Evolutionary conservation across 306 rosid species (phyloP), one percentile per base, ranked within the genome.

Genomic region (Casuarina glauca): DNA sequence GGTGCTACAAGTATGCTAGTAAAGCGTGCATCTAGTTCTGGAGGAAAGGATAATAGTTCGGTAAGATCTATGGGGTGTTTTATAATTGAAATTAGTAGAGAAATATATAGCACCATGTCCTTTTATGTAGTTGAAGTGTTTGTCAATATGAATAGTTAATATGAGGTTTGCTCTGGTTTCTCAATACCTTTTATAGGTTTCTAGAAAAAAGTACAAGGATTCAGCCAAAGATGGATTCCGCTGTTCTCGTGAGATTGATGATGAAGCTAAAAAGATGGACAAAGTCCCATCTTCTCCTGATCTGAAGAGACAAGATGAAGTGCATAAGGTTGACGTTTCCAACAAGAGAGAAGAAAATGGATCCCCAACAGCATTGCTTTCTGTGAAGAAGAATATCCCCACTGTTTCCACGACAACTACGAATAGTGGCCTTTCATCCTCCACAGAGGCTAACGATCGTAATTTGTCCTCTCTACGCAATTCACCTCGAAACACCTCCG

Each of bases 401-500:
- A 82, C 93, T 73, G 72, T 87, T 81, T 79, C 93, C 67, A 54
- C 88, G 75, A 84, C 84, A 78, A 85, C 85, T 80, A 90, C 89
- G 82, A 93, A 85, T 74, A 87, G 93, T 83, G 81, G 87, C 68
- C 89, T 89, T 38, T 80, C 86, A 66, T 91, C 96, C 68, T 92
- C 99, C 57, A 71, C 88, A 0, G 93, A 89, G 78, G 97, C 85
- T 49, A 87, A 85, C 73, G 89, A 90, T 68, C 93, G 74, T 68
- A 95, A 85, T 83, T 72, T 91, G 74, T 73, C 96, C 41, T 88
- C 90, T 61, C 74, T 78, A 26, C 90, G 76, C 50, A 84, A 80
- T 85, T 95, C 97, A 42, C 97, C 96, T 16, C 87, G 89, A 85
- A 91, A 82, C 79, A 74, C 82, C 57, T 95, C 97, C 79, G 98